A percentile compares a stretch with the other conserved stretches of the same genome.
phyloP scores from a whole-genome alignment of 345 rosid species.

The Hibiscus mutabilis region DNA sequence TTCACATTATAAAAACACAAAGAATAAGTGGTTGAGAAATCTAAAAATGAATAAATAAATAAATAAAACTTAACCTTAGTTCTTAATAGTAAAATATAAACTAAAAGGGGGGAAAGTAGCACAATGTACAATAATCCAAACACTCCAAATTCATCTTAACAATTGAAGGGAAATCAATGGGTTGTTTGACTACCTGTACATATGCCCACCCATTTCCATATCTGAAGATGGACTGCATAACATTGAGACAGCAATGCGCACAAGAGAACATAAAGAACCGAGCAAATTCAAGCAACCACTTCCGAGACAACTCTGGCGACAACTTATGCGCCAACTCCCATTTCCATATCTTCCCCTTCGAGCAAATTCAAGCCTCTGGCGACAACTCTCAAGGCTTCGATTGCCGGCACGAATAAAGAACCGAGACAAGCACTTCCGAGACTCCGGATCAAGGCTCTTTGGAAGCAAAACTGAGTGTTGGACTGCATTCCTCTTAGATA shows the following conservation, averaged over 20 bases:
- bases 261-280: conserved; percentile 99
- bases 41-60: too few species aligned
- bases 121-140: too few species aligned
- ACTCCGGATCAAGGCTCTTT: conserved; percentile 68
- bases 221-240: conserved; percentile 72
- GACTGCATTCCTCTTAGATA: conserved; percentile 91
- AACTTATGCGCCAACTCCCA: too few species aligned
- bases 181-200: conserved; percentile 64
- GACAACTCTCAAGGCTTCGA: conserved; percentile 78
- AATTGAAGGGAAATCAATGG: neutral
- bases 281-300: too few species aligned
- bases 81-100: too few species aligned
- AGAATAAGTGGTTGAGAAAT: too few species aligned
- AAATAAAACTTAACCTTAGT: too few species aligned
- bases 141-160: too few species aligned
- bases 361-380: conserved; percentile 86
- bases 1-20: too few species aligned
- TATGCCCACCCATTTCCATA: conserved; percentile 96
- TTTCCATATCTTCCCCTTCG: conserved; percentile 91
- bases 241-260: conserved; percentile 88
- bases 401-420: conserved; percentile 81
- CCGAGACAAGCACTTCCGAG: conserved; percentile 97
- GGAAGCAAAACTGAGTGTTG: conserved; percentile 76
- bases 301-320: too few species aligned
- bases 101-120: too few species aligned